Percentiles rank a stretch among this genome's conserved stretches.
Conservation (phyloP, 2,329 filamentous ascomycete genomes). For the Lithohypha guttulata region DNA sequence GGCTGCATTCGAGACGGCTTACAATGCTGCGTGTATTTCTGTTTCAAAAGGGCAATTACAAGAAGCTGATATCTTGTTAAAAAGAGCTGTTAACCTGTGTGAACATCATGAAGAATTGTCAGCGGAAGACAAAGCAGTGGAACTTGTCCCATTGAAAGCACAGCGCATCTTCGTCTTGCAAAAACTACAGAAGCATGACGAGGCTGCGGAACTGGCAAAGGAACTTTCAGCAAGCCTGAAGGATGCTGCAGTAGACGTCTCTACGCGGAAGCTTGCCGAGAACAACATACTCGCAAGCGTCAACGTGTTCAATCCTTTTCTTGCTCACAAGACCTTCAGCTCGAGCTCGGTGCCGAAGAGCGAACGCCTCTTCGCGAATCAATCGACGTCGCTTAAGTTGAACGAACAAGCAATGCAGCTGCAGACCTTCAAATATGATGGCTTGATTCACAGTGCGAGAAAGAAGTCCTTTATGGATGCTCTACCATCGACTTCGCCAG, state of each 20-base stretch:
- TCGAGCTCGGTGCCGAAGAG: slow-evolving; percentile 38
- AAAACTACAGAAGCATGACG: slow-evolving; percentile 43
- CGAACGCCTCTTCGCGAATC: slow-evolving; percentile 50
- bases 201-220: slow-evolving; percentile 43
- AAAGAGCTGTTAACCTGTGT: slow-evolving; percentile 51
- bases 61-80: slow-evolving; percentile 49
- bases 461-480: slow-evolving; percentile 42
- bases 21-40: slow-evolving; percentile 53
- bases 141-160: slow-evolving; percentile 49
- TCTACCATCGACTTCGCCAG: slow-evolving; percentile 39
- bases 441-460: slow-evolving; percentile 29
- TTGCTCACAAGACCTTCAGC: slow-evolving; percentile 47
- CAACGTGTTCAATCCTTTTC: slow-evolving; percentile 44
- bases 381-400: slow-evolving; percentile 42
- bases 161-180: slow-evolving; percentile 52
- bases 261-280: slow-evolving; percentile 49
- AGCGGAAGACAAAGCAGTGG: slow-evolving; percentile 48
- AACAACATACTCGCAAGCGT: slow-evolving; percentile 46
- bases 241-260: slow-evolving; percentile 45
- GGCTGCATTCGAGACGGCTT: slow-evolving; percentile 54
- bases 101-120: slow-evolving; percentile 48
- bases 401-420: slow-evolving; percentile 48
- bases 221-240: slow-evolving; percentile 36
- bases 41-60: slow-evolving; percentile 50
- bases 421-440: slow-evolving; percentile 49